phyloP scores from a whole-genome alignment of 2,329 filamentous ascomycete genomes.

The Leptographium lundbergii region DNA sequence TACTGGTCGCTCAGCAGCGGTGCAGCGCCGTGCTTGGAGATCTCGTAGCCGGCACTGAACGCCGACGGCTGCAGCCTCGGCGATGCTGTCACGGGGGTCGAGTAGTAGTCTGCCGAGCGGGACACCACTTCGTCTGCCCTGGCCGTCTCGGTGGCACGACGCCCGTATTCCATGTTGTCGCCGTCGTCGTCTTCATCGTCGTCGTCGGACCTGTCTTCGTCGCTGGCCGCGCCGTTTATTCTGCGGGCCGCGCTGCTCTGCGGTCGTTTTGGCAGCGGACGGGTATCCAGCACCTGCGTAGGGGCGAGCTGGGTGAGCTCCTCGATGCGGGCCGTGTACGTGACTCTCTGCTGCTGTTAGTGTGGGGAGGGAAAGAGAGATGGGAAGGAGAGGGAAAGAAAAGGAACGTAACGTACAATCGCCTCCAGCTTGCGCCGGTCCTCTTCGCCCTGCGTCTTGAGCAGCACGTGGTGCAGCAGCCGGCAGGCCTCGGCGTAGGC shows the following conservation, averaged over 20 bases:
- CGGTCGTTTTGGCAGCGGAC: conserved; percentile 61
- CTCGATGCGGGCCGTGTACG: conserved; percentile 80
- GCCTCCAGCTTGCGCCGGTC: conserved; percentile 85
- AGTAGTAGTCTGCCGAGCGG: conserved; percentile 15
- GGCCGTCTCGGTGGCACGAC: conserved; percentile 30
- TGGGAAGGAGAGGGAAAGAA: too few relatives aligned
- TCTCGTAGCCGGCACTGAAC: conserved; percentile 14
- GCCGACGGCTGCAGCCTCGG: conserved; percentile 15
- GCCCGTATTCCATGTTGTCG: conserved; percentile 21
- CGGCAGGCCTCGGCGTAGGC: conserved; percentile 87
- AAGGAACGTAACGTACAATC: conserved; percentile 48
- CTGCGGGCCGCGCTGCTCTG: conserved; percentile 33
- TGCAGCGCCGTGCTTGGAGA: conserved; percentile 16
- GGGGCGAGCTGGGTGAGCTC: conserved; percentile 66
- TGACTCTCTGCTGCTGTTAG: conserved; percentile 49
- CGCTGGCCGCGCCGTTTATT: conserved; percentile 13
- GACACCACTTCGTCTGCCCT: conserved; percentile 17
- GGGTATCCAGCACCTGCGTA: conserved; percentile 43
- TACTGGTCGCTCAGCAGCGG: conserved; percentile 21
- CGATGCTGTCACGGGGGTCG: conserved; percentile 13
- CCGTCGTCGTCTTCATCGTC: conserved; percentile 10
- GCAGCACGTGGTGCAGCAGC: conserved; percentile 76
- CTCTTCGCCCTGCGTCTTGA: conserved; percentile 70
- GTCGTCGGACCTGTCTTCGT: conserved; percentile 8
- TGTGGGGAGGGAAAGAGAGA: too few relatives aligned